Evolutionary conservation across 768 basidiomycete genomes (phyloP).

Genomic region (Termitomyces sp.): DNA sequence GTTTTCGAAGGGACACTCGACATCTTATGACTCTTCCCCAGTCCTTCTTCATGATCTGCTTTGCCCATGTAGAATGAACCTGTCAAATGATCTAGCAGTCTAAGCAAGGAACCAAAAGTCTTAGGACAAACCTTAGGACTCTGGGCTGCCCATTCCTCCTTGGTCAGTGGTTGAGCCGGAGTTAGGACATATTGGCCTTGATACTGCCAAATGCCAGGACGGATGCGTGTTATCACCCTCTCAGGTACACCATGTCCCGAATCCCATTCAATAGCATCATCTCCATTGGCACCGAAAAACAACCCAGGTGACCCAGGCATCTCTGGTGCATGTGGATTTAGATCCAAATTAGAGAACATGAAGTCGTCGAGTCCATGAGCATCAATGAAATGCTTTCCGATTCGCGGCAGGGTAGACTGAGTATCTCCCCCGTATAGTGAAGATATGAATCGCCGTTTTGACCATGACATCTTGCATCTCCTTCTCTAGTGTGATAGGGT

Average conservation of each 20-base stretch:
- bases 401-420: conserved; percentile 4
- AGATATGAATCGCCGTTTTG: conserved; percentile 6
- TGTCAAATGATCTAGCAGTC: background rate
- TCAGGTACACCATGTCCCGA: background rate
- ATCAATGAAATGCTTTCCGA: conserved; percentile 11
- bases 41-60: conserved; percentile 13
- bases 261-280: background rate
- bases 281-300: background rate
- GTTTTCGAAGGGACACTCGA: conserved; percentile 22
- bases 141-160: conserved; percentile 15
- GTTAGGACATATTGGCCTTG: conserved; percentile 27
- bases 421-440: conserved; percentile 5
- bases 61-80: conserved; percentile 19
- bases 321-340: conserved; percentile 22
- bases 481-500: conserved; percentile 1
- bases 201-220: conserved; percentile 23
- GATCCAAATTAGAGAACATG: conserved; percentile 20
- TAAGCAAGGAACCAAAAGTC: background rate
- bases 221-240: background rate
- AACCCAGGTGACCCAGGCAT: conserved; percentile 25
- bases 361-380: conserved; percentile 22
- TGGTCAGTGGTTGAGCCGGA: conserved; percentile 31
- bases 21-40: conserved; percentile 23
- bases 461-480: conserved; percentile 1
- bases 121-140: background rate